A percentile compares a stretch with the other conserved stretches of the same genome.
Conservation (phyloP, 306 rosid species). For the Trifolium dubium region DNA sequence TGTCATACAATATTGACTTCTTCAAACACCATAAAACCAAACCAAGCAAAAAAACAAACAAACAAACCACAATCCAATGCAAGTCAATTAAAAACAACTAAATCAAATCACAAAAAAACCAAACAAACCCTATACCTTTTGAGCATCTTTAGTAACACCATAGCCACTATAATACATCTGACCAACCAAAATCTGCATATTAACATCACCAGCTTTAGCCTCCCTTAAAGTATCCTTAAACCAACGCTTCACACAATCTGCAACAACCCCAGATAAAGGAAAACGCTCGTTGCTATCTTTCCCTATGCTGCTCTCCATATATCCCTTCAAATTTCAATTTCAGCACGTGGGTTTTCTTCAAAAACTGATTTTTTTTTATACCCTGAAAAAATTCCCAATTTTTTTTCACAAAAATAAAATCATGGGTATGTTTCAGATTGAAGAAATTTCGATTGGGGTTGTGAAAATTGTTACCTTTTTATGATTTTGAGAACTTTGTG, state of each 20-base stretch:
- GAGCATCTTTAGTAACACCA: conserved; percentile 86
- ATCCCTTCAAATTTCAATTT: conserved; percentile 37
- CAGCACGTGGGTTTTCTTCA: conserved; percentile 25
- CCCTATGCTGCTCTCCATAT: conserved; percentile 59
- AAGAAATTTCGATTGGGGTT: background rate
- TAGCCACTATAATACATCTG: conserved; percentile 95
- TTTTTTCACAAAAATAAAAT: background rate
- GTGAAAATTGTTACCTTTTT: conserved; percentile 43
- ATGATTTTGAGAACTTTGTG: background rate
- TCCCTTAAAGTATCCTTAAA: conserved; percentile 84
- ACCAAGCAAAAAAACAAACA: background rate
- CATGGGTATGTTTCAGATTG: conserved; percentile 24
- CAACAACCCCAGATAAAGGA: conserved; percentile 80
- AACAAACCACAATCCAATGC: conserved; percentile 14
- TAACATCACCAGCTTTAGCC: conserved; percentile 84
- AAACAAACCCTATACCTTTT: conserved; percentile 56
- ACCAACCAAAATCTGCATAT: conserved; percentile 92
- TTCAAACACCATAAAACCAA: conserved; percentile 1
- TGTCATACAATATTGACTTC: conserved; percentile 5
- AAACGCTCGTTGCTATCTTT: conserved; percentile 55
- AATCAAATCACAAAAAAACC: background rate
- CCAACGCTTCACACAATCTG: conserved; percentile 93
- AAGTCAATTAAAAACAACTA: background rate
- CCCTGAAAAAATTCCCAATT: background rate
- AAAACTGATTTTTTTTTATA: conserved; percentile 3